These are phyloP conservation scores for Verticillium alfalfae DNA, from an alignment of 2,329 filamentous ascomycete genomes.

Conservation along the genomic window DNA sequence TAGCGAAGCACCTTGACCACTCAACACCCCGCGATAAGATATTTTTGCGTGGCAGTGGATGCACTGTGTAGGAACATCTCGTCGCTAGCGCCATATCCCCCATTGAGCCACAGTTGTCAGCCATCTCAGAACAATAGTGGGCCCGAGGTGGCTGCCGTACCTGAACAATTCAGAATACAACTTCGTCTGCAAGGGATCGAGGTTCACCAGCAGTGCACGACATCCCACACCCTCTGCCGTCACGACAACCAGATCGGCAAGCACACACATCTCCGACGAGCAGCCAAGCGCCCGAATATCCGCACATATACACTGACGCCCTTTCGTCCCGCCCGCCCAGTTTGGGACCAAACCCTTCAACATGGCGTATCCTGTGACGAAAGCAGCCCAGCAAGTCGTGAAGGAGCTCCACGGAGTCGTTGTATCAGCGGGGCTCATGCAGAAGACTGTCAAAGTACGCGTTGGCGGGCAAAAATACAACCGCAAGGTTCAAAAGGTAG, in stretches of 20 bases:
- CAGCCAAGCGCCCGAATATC: no score
- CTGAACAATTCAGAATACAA: background rate
- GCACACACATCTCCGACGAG: no score
- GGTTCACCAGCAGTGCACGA: background rate
- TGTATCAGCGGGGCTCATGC: constrained; percentile 71
- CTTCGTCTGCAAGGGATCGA: background rate
- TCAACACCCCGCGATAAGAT: no score
- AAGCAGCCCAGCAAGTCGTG: constrained; percentile 32
- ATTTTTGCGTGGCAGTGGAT: no score
- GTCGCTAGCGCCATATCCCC: no score
- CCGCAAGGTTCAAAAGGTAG: constrained; percentile 13
- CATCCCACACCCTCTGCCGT: background rate
- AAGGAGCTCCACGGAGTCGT: constrained; percentile 63
- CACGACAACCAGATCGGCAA: background rate
- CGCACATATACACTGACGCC: background rate
- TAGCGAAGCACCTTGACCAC: no score
- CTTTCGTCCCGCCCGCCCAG: background rate
- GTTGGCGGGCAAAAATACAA: constrained; percentile 70
- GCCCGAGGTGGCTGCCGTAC: background rate
- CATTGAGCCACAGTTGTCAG: background rate
- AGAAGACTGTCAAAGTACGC: constrained; percentile 73
- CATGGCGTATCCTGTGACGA: constrained; percentile 2
- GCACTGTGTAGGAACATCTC: no score
- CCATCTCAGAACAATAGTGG: background rate
- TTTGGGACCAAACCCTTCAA: background rate